Conservation (phyloP, 768 basidiomycete species). For the Baorangia bicolor region DNA sequence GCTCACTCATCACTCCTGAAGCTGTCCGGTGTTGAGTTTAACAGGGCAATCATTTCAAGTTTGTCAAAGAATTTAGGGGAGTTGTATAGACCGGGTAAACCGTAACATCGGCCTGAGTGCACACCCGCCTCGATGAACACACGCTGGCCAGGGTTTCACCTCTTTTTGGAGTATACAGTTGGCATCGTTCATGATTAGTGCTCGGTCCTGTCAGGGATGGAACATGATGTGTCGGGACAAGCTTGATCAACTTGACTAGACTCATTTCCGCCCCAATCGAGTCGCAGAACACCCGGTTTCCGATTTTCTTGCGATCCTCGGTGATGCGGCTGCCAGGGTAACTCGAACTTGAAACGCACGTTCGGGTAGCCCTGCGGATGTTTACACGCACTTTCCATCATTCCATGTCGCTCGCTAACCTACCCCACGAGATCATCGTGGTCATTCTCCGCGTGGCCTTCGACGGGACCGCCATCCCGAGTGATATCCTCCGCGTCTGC, state of each 20-base stretch:
- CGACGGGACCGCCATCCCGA: conserved; percentile 12
- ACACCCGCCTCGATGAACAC: neutral
- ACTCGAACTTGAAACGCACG: neutral
- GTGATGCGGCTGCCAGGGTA: too few species aligned
- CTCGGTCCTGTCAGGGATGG: neutral
- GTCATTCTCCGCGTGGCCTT: conserved; percentile 18
- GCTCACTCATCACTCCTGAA: neutral
- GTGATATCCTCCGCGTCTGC: conserved; percentile 23
- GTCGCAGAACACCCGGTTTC: conserved; percentile 1
- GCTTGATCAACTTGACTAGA: too few species aligned
- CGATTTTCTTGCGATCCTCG: too few species aligned
- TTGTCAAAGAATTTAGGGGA: neutral
- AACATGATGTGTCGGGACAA: too few species aligned
- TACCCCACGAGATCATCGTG: conserved; percentile 25
- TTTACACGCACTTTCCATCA: neutral
- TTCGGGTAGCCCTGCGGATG: neutral
- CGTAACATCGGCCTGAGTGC: too few species aligned
- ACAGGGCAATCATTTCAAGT: neutral
- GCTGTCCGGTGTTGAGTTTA: neutral
- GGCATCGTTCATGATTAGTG: neutral
- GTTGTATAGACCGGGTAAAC: neutral
- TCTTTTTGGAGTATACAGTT: too few species aligned
- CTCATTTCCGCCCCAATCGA: too few species aligned
- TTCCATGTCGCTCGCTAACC: conserved; percentile 11
- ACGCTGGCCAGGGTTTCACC: too few species aligned